Evolutionary conservation across 2,329 filamentous ascomycete genomes (phyloP).

Genomic region (Talaromyces sp.): DNA sequence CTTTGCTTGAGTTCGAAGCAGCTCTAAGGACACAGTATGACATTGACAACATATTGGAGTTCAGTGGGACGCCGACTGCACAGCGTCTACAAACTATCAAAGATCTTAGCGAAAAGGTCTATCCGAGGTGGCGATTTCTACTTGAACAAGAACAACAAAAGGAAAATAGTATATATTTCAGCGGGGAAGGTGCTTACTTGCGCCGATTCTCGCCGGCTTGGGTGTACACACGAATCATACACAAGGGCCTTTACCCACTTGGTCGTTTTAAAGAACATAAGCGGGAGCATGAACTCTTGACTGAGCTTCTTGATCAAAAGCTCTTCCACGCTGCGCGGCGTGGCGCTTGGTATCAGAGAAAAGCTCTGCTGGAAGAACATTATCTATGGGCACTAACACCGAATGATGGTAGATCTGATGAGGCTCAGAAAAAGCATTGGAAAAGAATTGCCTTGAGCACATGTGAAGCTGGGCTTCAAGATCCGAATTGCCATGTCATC

Average conservation of each 20-base stretch:
- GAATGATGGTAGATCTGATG: slow-evolving; percentile 47
- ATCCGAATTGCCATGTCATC: slow-evolving; percentile 83
- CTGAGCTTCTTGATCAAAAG: slow-evolving; percentile 71
- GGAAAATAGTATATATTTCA: slow-evolving; percentile 73
- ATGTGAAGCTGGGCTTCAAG: slow-evolving; percentile 82
- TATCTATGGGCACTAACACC: slow-evolving; percentile 72
- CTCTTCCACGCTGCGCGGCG: slow-evolving; percentile 82
- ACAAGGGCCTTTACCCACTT: slow-evolving; percentile 77
- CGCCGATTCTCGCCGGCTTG: slow-evolving; percentile 86
- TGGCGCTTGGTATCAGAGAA: slow-evolving; percentile 93
- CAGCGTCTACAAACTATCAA: slow-evolving; percentile 66
- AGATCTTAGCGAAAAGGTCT: slow-evolving; percentile 68
- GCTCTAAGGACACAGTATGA: slow-evolving; percentile 76
- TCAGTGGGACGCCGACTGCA: slow-evolving; percentile 65
- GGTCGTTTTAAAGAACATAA: slow-evolving; percentile 77
- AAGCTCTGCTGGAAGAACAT: slow-evolving; percentile 89
- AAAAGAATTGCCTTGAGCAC: slow-evolving; percentile 71
- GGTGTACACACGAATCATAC: slow-evolving; percentile 87
- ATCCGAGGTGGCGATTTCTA: slow-evolving; percentile 75
- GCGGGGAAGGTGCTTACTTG: slow-evolving; percentile 82
- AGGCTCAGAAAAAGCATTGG: slow-evolving; percentile 77
- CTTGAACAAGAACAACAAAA: slow-evolving; percentile 72
- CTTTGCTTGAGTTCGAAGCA: slow-evolving; percentile 84
- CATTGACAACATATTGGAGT: slow-evolving; percentile 79
- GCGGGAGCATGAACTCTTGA: slow-evolving; percentile 70